Evolutionary conservation across 352 stramenopile genomes (phyloP).

Genomic region (Stephanocyclus meneghinianus): DNA sequence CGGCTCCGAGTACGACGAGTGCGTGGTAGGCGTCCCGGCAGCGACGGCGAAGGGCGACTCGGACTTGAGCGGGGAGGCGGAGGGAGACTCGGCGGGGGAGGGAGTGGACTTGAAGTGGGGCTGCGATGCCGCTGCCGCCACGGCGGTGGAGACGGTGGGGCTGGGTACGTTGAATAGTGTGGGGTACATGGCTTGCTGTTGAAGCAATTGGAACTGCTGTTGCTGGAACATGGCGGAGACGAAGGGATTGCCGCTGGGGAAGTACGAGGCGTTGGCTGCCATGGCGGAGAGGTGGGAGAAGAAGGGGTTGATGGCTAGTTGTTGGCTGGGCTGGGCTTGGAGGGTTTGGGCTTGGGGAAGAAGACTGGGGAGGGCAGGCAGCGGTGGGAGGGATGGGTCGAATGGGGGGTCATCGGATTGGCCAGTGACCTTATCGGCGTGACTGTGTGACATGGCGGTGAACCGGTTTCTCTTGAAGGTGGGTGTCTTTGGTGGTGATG

Average conservation of each 20-base stretch:
- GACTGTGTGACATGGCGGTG: too few relatives aligned
- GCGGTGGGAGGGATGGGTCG: neutral
- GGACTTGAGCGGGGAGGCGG: neutral
- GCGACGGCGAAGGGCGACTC: neutral
- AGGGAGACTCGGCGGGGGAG: neutral
- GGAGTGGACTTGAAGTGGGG: neutral
- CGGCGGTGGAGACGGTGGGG: neutral
- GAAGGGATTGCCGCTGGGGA: neutral
- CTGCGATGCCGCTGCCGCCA: neutral
- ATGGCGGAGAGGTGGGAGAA: conserved; percentile 3
- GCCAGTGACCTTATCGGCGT: too few relatives aligned
- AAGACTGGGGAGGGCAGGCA: neutral
- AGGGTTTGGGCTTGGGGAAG: neutral
- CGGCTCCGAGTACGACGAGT: neutral
- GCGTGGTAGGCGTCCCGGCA: neutral
- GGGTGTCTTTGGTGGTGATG: too few relatives aligned
- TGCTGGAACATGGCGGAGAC: conserved; percentile 5
- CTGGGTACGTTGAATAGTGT: neutral
- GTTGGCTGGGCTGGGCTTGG: neutral
- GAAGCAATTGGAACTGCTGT: neutral
- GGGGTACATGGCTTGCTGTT: conserved; percentile 8
- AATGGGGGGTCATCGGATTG: neutral
- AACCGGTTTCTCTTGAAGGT: too few relatives aligned
- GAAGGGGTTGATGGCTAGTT: conserved; percentile 1
- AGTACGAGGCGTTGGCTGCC: neutral